Evolutionary conservation across 2,329 filamentous ascomycete species (phyloP).

Genomic region (Dactylonectria macrodidyma): DNA sequence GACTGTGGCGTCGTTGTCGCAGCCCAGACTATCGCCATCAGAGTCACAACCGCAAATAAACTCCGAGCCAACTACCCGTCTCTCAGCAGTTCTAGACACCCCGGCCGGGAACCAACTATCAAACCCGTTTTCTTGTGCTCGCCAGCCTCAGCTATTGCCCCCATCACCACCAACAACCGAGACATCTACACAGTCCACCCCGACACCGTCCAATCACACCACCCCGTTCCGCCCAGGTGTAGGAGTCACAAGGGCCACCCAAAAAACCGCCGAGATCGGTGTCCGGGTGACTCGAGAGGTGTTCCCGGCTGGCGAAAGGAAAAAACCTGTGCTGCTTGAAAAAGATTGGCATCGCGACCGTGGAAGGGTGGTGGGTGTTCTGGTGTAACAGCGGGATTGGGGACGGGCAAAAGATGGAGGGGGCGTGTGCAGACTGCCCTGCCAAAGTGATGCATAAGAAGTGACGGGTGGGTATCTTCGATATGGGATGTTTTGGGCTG

Average conservation of each 20-base stretch:
- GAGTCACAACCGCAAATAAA: neutral
- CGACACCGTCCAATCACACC: conserved; percentile 22
- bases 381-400: conserved; percentile 25
- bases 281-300: conserved; percentile 22
- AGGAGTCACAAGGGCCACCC: conserved; percentile 19
- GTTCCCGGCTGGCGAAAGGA: neutral
- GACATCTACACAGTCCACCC: neutral
- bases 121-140: neutral
- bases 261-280: conserved; percentile 21
- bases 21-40: neutral
- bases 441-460: conserved; percentile 1
- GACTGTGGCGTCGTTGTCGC: neutral
- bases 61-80: neutral
- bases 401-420: conserved; percentile 15
- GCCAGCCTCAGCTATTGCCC: neutral
- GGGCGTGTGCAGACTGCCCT: conserved; percentile 25
- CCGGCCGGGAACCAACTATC: neutral
- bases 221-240: neutral
- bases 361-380: conserved; percentile 1
- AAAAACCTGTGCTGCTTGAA: neutral
- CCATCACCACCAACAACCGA: conserved; percentile 17
- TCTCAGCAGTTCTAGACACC: neutral
- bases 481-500: neutral
- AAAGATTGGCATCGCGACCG: neutral
- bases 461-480: neutral